Evolutionary conservation across 352 stramenopile genomes (phyloP), one percentile per base, ranked within the genome.

Genomic region (Phytophthora idaei): DNA sequence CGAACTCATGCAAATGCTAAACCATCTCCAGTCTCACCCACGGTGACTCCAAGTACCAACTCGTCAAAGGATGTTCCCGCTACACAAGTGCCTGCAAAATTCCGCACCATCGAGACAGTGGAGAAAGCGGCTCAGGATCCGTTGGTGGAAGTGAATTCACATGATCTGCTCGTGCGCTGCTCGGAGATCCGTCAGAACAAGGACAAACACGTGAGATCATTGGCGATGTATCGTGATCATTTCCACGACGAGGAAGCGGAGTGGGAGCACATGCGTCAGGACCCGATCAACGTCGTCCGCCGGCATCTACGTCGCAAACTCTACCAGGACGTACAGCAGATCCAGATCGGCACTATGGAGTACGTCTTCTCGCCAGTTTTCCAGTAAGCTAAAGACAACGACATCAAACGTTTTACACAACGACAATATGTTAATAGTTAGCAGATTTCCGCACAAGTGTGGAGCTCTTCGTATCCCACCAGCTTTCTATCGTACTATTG

Each of bases 321-420:
- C 6, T 83, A 80, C 50, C 73, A 83, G n/a, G 83, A 88, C 39
- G 68, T 78, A 1, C 77, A 89, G 48, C 79, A 90, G 25, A 74
- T 92, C 15, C 79, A 90, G 50, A 82, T 93, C 53, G 85, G 79
- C 7, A 78, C 64, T 52, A 81, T 77, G 11, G 76, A 92, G 57
- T 79, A 89, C 57, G 77, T 85, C 48, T 92, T 89, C 57, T 91
- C 82, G 15, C 73, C 83, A 14, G 58, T 90, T 21, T 90, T 92
- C 57, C 46, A 78, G 56, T 80, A 71, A 56, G 28, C 28, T 25
- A 50, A 52, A 49, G 17, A 46, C 29, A 41, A 36, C 15, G 41
- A 17, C 49, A 55, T 2, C 25, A 4, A 55, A n/a, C 21, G 21
- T 11, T 36, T 44, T 42, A 28, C 15, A 66, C 27, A 39, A 52